Percentiles rank a stretch among this genome's conserved stretches.
phyloP scores from a whole-genome alignment of 2,329 filamentous ascomycete genomes.

The Clarireedia homoeocarpa region DNA sequence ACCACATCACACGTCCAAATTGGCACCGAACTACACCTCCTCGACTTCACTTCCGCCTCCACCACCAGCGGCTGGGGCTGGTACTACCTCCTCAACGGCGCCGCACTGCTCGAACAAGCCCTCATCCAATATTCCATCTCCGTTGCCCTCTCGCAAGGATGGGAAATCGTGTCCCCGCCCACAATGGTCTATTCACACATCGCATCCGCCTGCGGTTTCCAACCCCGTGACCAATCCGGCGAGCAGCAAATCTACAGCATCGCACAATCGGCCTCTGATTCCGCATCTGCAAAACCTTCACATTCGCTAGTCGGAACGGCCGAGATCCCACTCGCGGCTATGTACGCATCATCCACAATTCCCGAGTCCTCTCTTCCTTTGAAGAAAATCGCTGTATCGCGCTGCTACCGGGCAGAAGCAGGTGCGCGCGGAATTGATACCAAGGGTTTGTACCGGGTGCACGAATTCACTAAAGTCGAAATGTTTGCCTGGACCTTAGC shows the following conservation, averaged over 20 bases:
- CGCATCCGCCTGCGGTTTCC: slow-evolving; percentile 85
- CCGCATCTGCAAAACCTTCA: slow-evolving; percentile 51
- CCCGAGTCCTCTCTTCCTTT: slow-evolving; percentile 60
- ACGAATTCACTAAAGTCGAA: slow-evolving; percentile 98
- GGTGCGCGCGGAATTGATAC: slow-evolving; percentile 84
- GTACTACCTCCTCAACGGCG: slow-evolving; percentile 94
- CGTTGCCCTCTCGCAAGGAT: slow-evolving; percentile 65
- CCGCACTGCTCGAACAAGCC: slow-evolving; percentile 88
- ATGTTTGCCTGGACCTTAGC: slow-evolving; percentile 87
- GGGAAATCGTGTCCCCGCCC: slow-evolving; percentile 75
- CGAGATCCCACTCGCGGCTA: slow-evolving; percentile 88
- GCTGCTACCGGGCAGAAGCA: slow-evolving; percentile 95
- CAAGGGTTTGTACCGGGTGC: slow-evolving; percentile 91
- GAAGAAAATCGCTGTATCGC: slow-evolving; percentile 73
- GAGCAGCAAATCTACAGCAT: slow-evolving; percentile 89
- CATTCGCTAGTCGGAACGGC: slow-evolving; percentile 80
- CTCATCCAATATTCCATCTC: slow-evolving; percentile 78
- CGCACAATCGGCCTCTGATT: slow-evolving; percentile 56
- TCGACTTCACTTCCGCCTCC: slow-evolving; percentile 79
- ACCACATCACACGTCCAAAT: slow-evolving; percentile 74
- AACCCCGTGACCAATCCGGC: slow-evolving; percentile 80
- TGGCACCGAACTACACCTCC: slow-evolving; percentile 74
- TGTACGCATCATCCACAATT: slow-evolving; percentile 70
- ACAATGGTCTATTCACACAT: slow-evolving; percentile 90
- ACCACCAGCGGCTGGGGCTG: slow-evolving; percentile 91